Base-by-base conservation (phyloP, 768 basidiomycete genomes). In the Termitomyces eurrhizus region DNA sequence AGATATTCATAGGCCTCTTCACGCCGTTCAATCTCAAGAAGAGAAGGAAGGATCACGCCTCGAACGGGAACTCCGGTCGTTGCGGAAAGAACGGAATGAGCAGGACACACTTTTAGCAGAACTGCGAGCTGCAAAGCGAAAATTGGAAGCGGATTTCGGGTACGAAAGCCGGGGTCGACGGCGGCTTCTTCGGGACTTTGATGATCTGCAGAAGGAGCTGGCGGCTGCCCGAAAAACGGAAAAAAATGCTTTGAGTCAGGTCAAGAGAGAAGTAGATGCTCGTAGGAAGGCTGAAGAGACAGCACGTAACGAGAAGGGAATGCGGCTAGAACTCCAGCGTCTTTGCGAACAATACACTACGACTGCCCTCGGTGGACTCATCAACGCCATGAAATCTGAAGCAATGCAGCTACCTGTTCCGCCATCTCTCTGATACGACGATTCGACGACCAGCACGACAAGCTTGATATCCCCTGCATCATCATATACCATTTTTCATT, bases 271-370 rank as follows among this genome's bases (percentile, higher is more conserved):
- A 80, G 83, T 67, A 81, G 85, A 72, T 84, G 81, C 53, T 82
- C 89, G 69, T 85, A 87, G 73, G 85, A 84, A 69, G 78, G 82
- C 74, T 84, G 92, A 64, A 86, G 82, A 65, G 77, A 78, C 64
- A 82, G 81, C 56, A 83, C 80, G 65, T 79, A 45, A 45, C 35
- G 71, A 72, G 66, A 64, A 61, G 52, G 59, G 49, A 32, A 64
- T 63, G 63, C 69, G 61, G 63, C 59, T 56, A 60, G 68, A 65
- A 53, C 61, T 56, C 42, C 58, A 65, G 57, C 48, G 41, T 0
- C 52, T 61, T 14, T 45, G 61, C 1, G 62, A 64, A 44, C 52
- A 63, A 32, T 64, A 37, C 13, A 33, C 58, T 44, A 51, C 61
- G n/a, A 51, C 45, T 24, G 58, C 60, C 4, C 58, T 63, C 14